Conservation (phyloP, 768 basidiomycete species). For the Infundibulicybe gibba region DNA sequence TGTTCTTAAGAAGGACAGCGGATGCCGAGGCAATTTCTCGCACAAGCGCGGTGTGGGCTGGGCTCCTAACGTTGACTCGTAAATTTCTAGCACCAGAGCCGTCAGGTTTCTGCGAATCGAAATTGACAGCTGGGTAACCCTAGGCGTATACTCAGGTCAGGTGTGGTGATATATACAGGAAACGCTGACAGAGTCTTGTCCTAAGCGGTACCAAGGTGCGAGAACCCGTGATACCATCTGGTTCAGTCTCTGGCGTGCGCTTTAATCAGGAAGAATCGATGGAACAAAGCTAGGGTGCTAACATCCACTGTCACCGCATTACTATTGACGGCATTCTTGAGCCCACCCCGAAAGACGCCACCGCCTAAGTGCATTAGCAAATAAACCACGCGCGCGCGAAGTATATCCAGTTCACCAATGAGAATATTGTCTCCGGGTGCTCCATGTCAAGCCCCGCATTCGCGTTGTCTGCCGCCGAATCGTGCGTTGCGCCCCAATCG, state of each 20-base stretch:
- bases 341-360: slow-evolving; percentile 29
- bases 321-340: slow-evolving; percentile 30
- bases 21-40: slow-evolving; percentile 64
- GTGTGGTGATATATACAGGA: neutral
- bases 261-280: neutral
- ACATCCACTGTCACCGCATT: slow-evolving; percentile 30
- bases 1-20: slow-evolving; percentile 69
- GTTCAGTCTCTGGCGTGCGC: slow-evolving; percentile 28
- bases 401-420: slow-evolving; percentile 29
- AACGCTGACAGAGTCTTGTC: slow-evolving; percentile 39
- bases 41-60: slow-evolving; percentile 45
- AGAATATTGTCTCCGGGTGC: slow-evolving; percentile 47
- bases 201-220: slow-evolving; percentile 42
- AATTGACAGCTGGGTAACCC: slow-evolving; percentile 44
- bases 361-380: slow-evolving; percentile 16
- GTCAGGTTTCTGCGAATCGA: slow-evolving; percentile 41
- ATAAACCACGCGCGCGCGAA: neutral
- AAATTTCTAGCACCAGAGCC: slow-evolving; percentile 42
- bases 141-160: slow-evolving; percentile 11
- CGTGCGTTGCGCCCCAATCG: slow-evolving; percentile 52
- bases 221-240: slow-evolving; percentile 45
- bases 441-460: slow-evolving; percentile 50
- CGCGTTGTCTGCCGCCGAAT: slow-evolving; percentile 40
- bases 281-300: slow-evolving; percentile 1
- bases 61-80: slow-evolving; percentile 37